Conservation (phyloP, 2,329 filamentous ascomycete species). For the Botrytis squamosa region DNA sequence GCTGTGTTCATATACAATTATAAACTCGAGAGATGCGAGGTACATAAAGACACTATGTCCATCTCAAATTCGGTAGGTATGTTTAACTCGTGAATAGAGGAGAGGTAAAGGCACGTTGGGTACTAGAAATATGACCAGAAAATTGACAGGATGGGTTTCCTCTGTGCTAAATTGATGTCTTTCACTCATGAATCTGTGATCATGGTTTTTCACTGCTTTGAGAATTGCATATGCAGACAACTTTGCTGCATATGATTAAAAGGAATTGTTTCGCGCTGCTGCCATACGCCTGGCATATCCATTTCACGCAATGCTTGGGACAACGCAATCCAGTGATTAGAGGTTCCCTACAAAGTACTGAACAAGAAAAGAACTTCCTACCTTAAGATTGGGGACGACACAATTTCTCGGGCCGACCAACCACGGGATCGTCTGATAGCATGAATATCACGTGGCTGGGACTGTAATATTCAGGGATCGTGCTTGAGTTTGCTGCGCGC, state of each 20-base stretch:
- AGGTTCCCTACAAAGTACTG: too few relatives aligned
- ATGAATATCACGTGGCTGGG: background rate
- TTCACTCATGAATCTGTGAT: background rate
- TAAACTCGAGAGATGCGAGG: background rate
- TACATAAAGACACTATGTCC: background rate
- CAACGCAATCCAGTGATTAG: too few relatives aligned
- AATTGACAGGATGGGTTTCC: background rate
- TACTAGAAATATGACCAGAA: background rate
- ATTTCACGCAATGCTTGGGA: background rate
- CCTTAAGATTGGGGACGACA: background rate
- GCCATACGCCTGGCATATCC: background rate
- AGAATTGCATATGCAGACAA: background rate
- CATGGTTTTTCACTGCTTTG: background rate
- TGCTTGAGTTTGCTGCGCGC: background rate
- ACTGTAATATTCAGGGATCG: background rate
- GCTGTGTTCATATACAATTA: background rate
- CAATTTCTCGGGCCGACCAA: background rate
- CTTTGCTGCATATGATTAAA: background rate
- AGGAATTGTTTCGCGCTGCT: background rate
- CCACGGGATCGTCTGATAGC: background rate
- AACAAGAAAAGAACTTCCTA: background rate
- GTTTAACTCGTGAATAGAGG: background rate
- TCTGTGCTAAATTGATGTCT: background rate
- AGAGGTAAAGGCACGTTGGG: background rate
- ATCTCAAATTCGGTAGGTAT: background rate